phyloP scores from a whole-genome alignment of 148 eudicot species.

The Fallopia convolvulus region DNA sequence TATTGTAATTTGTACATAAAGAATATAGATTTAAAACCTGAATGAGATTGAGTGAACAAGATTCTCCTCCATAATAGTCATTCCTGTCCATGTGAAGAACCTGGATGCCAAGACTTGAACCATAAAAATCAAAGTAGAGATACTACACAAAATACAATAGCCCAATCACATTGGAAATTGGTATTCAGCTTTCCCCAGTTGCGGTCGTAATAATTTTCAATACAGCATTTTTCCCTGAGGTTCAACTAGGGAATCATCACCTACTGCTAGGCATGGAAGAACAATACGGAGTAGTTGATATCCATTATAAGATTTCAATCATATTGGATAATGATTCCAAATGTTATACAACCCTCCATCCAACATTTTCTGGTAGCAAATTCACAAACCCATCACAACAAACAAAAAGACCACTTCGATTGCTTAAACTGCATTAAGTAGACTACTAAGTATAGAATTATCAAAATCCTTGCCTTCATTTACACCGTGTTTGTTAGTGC shows the following conservation, averaged over 20 bases:
- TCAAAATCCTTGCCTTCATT: neutral
- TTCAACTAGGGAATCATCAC: neutral
- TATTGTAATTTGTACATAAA: neutral
- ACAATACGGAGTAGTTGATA: neutral
- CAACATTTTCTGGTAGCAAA: neutral
- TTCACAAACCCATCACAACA: neutral
- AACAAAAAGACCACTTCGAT: neutral
- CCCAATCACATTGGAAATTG: conserved; percentile 3
- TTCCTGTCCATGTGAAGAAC: conserved; percentile 60
- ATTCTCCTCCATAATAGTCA: conserved; percentile 57
- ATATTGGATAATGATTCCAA: neutral
- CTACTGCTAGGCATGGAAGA: neutral
- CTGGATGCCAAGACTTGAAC: conserved; percentile 15
- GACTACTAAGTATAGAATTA: neutral
- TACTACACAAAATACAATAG: neutral
- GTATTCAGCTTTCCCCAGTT: neutral
- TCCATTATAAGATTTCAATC: neutral
- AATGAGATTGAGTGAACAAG: conserved; percentile 47
- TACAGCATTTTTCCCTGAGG: neutral
- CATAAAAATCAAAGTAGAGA: conserved; percentile 7
- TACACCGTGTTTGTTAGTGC: neutral
- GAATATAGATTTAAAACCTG: conserved; percentile 19
- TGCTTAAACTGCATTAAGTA: neutral
- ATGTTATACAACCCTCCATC: neutral
- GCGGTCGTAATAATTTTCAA: neutral